A percentile compares a stretch with the other conserved stretches of the same genome.
phyloP scores from a whole-genome alignment of 371 early-diverging fungal species.

The Rhizopus delemar region DNA sequence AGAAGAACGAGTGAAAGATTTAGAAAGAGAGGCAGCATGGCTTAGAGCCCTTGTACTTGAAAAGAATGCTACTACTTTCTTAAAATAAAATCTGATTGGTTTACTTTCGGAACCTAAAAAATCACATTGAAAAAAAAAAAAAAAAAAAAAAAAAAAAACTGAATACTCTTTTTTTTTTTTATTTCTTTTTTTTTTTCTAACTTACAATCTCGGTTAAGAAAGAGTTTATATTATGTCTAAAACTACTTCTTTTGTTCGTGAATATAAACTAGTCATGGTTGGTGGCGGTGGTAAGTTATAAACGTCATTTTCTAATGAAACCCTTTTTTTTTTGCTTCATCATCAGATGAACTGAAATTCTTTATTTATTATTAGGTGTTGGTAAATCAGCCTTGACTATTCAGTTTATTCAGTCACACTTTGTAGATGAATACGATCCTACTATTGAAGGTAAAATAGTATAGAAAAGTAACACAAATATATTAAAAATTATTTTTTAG shows the following conservation, averaged over 20 bases:
- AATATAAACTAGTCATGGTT: constrained; percentile 83
- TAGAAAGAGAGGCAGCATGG: constrained; percentile 90
- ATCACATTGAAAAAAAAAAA: too few species aligned
- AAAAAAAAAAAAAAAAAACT: too few species aligned
- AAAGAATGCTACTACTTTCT: constrained; percentile 28
- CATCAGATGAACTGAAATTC: too few species aligned
- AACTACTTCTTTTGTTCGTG: constrained; percentile 44
- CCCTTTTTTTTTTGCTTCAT: too few species aligned
- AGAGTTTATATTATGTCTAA: constrained; percentile 1
- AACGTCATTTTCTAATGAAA: too few species aligned
- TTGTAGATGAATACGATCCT: constrained; percentile 93
- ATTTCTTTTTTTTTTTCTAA: constrained; percentile 16
- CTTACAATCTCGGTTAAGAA: background rate
- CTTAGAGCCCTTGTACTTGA: constrained; percentile 80
- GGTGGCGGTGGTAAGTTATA: constrained; percentile 77
- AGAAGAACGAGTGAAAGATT: constrained; percentile 70
- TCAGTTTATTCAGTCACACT: constrained; percentile 89
- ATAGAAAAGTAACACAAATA: background rate
- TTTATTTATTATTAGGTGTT: constrained; percentile 49
- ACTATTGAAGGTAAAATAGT: constrained; percentile 79
- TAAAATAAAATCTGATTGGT: too few species aligned
- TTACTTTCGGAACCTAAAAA: too few species aligned
- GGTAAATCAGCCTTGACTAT: constrained; percentile 90
- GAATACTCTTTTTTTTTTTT: constrained; percentile 16
- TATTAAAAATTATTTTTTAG: constrained; percentile 35